These are phyloP conservation scores for Aspergillus sp. DNA, from an alignment of 2,329 filamentous ascomycete species.

Conservation along the genomic window DNA sequence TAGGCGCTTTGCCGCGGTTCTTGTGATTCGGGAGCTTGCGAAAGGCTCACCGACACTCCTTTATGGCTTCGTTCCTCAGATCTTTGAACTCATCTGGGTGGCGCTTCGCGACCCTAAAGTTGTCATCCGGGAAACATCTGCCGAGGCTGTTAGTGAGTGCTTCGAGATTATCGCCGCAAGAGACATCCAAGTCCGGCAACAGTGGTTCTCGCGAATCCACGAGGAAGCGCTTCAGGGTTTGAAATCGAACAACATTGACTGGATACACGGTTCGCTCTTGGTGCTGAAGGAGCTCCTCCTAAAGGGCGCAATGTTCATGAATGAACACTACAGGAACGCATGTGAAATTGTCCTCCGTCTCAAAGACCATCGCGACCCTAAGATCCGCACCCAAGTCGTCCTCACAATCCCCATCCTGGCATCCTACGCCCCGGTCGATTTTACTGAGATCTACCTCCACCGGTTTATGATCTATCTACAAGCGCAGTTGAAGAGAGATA, in stretches of 20 bases:
- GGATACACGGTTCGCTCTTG: constrained; percentile 88
- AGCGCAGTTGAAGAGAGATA: constrained; percentile 88
- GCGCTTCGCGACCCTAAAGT: constrained; percentile 86
- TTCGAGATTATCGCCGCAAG: constrained; percentile 94
- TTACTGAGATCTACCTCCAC: constrained; percentile 82
- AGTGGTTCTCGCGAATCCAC: constrained; percentile 89
- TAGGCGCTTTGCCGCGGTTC: constrained; percentile 85
- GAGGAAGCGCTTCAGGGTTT: constrained; percentile 79
- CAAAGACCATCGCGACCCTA: constrained; percentile 85
- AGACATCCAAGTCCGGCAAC: constrained; percentile 80
- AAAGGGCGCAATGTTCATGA: constrained; percentile 99
- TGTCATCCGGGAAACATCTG: constrained; percentile 86
- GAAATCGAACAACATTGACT: constrained; percentile 76
- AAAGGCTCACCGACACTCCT: constrained; percentile 92
- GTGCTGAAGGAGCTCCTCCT: constrained; percentile 89
- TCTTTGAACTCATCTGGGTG: constrained; percentile 96
- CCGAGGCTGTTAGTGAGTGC: constrained; percentile 89
- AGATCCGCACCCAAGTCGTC: constrained; percentile 86
- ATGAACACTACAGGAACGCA: constrained; percentile 84
- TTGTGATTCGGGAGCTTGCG: constrained; percentile 85
- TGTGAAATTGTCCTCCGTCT: constrained; percentile 91
- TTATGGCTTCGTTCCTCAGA: constrained; percentile 90
- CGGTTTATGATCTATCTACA: constrained; percentile 97
- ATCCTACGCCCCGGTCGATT: constrained; percentile 87
- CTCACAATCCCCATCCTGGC: constrained; percentile 89